Percentiles rank a stretch among this genome's conserved stretches.
phyloP scores from a whole-genome alignment of 768 basidiomycete species.

The Termitomyces sp. region DNA sequence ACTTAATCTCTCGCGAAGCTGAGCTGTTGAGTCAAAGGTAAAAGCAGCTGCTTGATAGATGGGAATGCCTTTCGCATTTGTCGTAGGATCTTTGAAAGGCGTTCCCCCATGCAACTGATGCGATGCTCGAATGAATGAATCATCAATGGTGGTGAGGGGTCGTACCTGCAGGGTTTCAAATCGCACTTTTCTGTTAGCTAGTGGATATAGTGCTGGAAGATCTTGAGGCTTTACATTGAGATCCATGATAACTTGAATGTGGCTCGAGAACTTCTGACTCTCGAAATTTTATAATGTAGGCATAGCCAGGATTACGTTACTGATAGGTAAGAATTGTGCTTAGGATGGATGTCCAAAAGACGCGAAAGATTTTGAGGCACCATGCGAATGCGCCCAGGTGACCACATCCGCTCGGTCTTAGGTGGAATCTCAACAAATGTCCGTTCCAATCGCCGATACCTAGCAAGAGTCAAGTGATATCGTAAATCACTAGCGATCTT shows the following conservation, averaged over 20 bases:
- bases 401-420: no score
- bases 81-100: slow-evolving; percentile 42
- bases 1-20: slow-evolving; percentile 23
- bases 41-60: slow-evolving; percentile 56
- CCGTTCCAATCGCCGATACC: no score
- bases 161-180: slow-evolving; percentile 41
- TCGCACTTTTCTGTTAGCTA: slow-evolving; percentile 30
- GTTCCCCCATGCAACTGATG: slow-evolving; percentile 56
- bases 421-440: no score
- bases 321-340: no score
- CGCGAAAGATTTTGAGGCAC: no score
- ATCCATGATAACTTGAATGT: slow-evolving; percentile 4
- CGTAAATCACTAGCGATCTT: no score
- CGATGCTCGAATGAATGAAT: neutral
- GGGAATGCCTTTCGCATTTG: slow-evolving; percentile 56
- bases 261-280: neutral
- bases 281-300: neutral
- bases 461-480: no score
- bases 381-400: no score
- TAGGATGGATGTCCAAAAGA: neutral
- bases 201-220: slow-evolving; percentile 19
- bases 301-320: neutral
- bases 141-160: neutral
- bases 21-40: slow-evolving; percentile 43
- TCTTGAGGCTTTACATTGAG: slow-evolving; percentile 7